Conservation (phyloP, 345 rosid genomes). For the Triadica sebifera region DNA sequence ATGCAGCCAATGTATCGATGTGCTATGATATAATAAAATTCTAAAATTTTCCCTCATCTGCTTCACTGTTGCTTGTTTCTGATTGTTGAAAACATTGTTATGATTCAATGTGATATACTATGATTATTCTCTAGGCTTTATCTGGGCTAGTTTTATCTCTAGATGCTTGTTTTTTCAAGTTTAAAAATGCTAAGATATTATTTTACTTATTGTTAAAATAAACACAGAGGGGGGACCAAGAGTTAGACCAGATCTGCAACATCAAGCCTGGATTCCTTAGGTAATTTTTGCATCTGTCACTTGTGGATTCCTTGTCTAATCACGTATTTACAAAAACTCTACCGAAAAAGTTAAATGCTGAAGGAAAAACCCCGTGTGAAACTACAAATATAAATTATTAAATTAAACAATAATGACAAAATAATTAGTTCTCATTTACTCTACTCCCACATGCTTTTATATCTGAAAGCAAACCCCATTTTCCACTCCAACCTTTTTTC, state of each 20-base stretch:
- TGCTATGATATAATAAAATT: too few species aligned
- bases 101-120: too few species aligned
- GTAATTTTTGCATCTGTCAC: neutral
- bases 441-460: slow-evolving; percentile 25
- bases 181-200: neutral
- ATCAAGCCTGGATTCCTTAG: slow-evolving; percentile 1
- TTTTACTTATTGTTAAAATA: too few species aligned
- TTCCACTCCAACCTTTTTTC: neutral
- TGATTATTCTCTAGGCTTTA: too few species aligned
- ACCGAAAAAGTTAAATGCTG: neutral
- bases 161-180: neutral
- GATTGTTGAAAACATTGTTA: too few species aligned
- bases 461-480: neutral
- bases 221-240: too few species aligned
- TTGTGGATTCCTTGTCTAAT: slow-evolving; percentile 5
- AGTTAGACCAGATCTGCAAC: slow-evolving; percentile 3
- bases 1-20: neutral
- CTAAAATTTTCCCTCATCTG: neutral
- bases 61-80: neutral
- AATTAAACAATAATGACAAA: neutral
- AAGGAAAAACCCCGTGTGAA: neutral
- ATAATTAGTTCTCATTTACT: slow-evolving; percentile 8
- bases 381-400: neutral
- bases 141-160: neutral
- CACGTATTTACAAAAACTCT: slow-evolving; percentile 4